Base-by-base conservation (phyloP, 2,329 filamentous ascomycete genomes). In the Colletotrichum cordylinicola region DNA sequence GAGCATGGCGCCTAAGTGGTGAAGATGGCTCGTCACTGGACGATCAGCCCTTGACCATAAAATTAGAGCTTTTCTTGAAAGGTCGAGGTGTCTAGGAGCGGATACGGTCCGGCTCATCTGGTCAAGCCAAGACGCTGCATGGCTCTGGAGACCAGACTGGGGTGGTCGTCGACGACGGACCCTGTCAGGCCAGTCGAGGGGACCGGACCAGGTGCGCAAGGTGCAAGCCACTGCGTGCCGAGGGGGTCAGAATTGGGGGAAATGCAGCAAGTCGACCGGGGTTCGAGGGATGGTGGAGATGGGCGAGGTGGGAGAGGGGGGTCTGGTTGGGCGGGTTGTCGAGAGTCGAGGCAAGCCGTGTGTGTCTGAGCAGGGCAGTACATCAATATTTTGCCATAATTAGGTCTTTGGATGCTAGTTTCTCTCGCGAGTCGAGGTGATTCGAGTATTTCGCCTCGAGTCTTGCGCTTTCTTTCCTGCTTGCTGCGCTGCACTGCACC, bases 1-100 rank as follows among this genome's bases (percentile, higher is more conserved):
- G 83, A 86, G 83, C 80, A 83, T 82, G 85, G 87, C 87, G 87
- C 83, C 84, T 87, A 87, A 80, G 79, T 81, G 79, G 79, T 81
- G 81, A 82, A 82, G 78, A 81, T 82, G 82, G 82, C 82, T 81
- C 85, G 84, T 86, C 82, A 87, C 82, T 87, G 87, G 87, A 84
- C 81, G 83, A 80, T 78, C 70, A 78, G 76, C 78, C 78, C 80
- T 78, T 82, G 79, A 77, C 80, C 82, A 86, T 87, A 85, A 87
- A 86, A 87, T 87, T 86, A 87, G 85, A 82, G 84, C 72, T 70
- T 62, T 31, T 69, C 71, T 64, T 75, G 68, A 67, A 74, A 31
- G 70, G 75, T 71, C 71, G 75, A 75, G 64, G 43, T 31, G 66
- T 74, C 69, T 75, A 71, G 72, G 72, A 77, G 77, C 75, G 75